Percentiles rank a stretch among this genome's conserved stretches.
Evolutionary conservation across 805 yeast species (phyloP).

Genomic region (Metschnikowia kunwiensis): DNA sequence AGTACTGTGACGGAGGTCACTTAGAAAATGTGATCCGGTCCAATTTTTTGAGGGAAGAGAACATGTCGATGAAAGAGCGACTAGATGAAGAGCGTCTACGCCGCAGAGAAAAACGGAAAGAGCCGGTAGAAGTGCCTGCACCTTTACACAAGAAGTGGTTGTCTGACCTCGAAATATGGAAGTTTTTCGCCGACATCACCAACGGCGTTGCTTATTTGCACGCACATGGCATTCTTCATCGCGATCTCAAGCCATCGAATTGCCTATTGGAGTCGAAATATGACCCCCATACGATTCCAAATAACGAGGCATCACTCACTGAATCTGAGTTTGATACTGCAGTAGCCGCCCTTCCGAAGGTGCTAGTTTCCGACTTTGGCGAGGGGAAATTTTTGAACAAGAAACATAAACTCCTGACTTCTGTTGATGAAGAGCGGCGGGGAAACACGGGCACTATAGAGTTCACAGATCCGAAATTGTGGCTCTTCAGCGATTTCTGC

Average conservation of each 20-base stretch:
- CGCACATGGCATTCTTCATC: conserved; percentile 70
- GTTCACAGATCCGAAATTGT: conserved; percentile 81
- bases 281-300: conserved; percentile 2
- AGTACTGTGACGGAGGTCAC: conserved; percentile 87
- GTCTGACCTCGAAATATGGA: conserved; percentile 58
- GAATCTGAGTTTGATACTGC: conserved; percentile 16
- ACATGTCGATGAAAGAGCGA: conserved; percentile 26
- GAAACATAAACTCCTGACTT: conserved; percentile 1
- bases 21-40: conserved; percentile 57
- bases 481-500: conserved; percentile 30
- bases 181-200: conserved; percentile 64
- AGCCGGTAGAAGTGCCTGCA: background rate
- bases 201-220: conserved; percentile 74
- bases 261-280: conserved; percentile 55
- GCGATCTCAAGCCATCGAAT: conserved; percentile 88
- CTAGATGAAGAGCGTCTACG: conserved; percentile 26
- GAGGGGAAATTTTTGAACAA: conserved; percentile 77
- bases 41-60: conserved; percentile 23
- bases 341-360: conserved; percentile 50
- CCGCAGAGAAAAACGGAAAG: conserved; percentile 17
- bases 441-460: conserved; percentile 89
- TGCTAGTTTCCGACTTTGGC: conserved; percentile 85
- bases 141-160: conserved; percentile 31
- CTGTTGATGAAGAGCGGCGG: conserved; percentile 49
- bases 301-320: background rate